phyloP scores from a whole-genome alignment of 164 flowering plant genomes.

The Brasenia schreberi region DNA sequence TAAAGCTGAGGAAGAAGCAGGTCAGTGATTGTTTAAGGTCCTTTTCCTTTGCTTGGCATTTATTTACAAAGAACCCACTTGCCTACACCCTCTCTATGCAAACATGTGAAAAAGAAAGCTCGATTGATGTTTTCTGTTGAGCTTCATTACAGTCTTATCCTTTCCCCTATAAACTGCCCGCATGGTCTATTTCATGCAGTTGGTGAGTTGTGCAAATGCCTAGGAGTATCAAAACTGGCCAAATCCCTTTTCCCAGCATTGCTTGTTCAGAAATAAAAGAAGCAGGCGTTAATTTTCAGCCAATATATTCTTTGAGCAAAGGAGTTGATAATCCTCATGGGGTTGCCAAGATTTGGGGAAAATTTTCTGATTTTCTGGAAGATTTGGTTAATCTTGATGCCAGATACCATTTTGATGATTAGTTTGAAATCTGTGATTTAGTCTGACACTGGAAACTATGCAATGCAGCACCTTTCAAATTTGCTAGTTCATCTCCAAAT shows the following conservation, averaged over 20 bases:
- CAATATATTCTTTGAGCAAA: slow-evolving; percentile 25
- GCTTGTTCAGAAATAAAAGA: slow-evolving; percentile 28
- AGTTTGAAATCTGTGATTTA: background rate
- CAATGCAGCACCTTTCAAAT: slow-evolving; percentile 71
- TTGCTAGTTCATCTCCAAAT: slow-evolving; percentile 71
- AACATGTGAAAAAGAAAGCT: no score
- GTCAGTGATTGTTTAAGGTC: slow-evolving; percentile 14
- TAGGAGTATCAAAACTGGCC: slow-evolving; percentile 81
- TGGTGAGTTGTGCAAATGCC: slow-evolving; percentile 47
- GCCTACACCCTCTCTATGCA: no score
- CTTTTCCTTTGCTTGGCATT: background rate
- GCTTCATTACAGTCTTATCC: background rate
- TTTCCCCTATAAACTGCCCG: background rate
- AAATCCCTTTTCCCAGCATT: slow-evolving; percentile 73
- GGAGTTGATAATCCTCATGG: slow-evolving; percentile 21
- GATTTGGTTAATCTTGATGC: slow-evolving; percentile 22
- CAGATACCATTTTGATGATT: background rate
- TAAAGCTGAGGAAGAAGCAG: slow-evolving; percentile 25
- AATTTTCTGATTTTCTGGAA: slow-evolving; percentile 31
- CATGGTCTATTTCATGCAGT: slow-evolving; percentile 73
- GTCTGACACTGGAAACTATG: background rate
- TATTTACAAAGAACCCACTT: background rate
- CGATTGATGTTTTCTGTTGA: background rate
- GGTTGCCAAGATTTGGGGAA: slow-evolving; percentile 32
- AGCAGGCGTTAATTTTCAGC: slow-evolving; percentile 29